Evolutionary conservation across 495 filamentous ascomycete genomes (phyloP), one percentile per base, ranked within the genome.

Genomic region (Sordaria brevicollis): DNA sequence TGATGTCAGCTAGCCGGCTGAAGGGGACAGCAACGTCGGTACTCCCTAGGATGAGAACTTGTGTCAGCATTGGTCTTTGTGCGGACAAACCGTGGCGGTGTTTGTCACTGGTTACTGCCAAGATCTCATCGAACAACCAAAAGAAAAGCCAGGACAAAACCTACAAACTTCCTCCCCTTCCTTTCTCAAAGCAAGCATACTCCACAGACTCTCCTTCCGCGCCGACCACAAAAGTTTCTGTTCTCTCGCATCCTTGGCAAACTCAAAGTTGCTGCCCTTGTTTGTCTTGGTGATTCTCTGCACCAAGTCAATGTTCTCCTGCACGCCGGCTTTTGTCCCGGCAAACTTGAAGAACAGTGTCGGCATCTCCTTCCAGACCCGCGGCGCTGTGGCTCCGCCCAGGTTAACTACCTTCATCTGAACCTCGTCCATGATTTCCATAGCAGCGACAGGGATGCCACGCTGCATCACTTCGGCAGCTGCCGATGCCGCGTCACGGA

Each of bases 21-120:
- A 97, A 86, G 0, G 94, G 94, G 8, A 97, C 94, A 0, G 93
- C 91, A 13, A 96, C 93, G 79, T 97, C 94, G 9, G 94, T 97
- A 82, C 85, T 79, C 89, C 76, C 88, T 86, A 37, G 5, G 31
- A 25, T 13, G 8, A 41, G 6, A 1, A 5, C 0, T 29, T 37
- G 2, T 57, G 70, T 71, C 39, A 72, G 43, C 65, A 6, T 38
- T 36, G 36, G 25, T 5, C 29, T 35, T 19, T 36, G 2, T 21
- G 11, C 4, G 4, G 6, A 29, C 17, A 39, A 62, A 62, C 49
- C 11, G 21, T 17, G 13, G 1, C 33, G 25, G 8, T 62, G 49
- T 21, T 36, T 66, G 35, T 41, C 39, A 9, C 5, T 15, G 1
- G 1, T 15, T 11, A 8, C 3, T 67, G 19, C 19, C 25, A 13